Evolutionary conservation across 306 rosid species (phyloP).

Genomic region (Quercus dentata): DNA sequence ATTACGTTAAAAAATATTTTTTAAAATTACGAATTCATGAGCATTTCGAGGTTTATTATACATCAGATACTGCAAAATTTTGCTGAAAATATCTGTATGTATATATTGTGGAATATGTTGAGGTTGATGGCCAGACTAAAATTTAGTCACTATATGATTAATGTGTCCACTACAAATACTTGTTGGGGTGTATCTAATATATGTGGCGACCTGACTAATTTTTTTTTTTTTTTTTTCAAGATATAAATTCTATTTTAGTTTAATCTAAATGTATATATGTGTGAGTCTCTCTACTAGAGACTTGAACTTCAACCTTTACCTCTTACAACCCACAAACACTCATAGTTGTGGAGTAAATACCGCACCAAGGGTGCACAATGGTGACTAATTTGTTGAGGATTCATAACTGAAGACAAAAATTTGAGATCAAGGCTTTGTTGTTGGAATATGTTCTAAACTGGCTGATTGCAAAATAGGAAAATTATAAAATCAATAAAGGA

Average conservation of each 20-base stretch:
- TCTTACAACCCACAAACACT: fast-evolving
- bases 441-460: background rate
- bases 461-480: background rate
- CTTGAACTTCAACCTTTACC: too few species aligned
- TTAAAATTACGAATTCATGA: background rate
- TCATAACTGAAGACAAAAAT: fast-evolving
- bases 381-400: too few species aligned
- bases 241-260: fast-evolving
- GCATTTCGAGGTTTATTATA: background rate
- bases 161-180: too few species aligned
- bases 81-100: background rate
- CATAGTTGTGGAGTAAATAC: fast-evolving
- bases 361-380: too few species aligned
- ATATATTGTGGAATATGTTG: too few species aligned
- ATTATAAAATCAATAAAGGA: background rate
- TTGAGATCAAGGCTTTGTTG: too few species aligned
- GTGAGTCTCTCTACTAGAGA: fast-evolving
- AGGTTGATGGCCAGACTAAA: too few species aligned
- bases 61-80: background rate
- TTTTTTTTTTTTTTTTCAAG: too few species aligned
- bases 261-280: too few species aligned
- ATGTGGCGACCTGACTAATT: too few species aligned
- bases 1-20: background rate
- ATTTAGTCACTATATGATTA: too few species aligned
- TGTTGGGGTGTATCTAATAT: too few species aligned